These are phyloP conservation scores for Thraustochytrium sp. DNA, from an alignment of 352 stramenopile genomes.

Conservation along the genomic window DNA sequence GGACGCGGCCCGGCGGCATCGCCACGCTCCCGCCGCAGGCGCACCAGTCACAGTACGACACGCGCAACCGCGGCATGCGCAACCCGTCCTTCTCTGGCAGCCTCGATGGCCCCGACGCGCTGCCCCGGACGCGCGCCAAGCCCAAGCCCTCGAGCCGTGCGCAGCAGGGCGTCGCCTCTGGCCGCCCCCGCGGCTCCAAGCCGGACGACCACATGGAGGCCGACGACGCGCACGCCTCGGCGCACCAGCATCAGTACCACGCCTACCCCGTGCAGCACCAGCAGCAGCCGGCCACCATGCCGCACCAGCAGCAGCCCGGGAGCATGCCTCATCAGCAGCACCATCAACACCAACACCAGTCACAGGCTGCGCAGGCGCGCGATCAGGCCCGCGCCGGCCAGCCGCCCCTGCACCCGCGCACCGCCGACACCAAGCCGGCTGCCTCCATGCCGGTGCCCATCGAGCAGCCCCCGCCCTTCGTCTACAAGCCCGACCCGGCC, in stretches of 20 bases:
- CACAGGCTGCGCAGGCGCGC: not conserved
- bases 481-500: constrained; percentile 6
- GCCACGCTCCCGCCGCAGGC: not conserved
- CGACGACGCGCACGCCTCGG: not conserved
- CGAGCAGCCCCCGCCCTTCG: not conserved
- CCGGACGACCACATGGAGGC: not conserved
- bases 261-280: not conserved
- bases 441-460: not conserved
- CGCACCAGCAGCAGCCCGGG: not conserved
- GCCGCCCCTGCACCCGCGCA: not conserved
- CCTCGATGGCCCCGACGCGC: too few relatives aligned
- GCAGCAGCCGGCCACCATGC: too few relatives aligned
- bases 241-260: not conserved
- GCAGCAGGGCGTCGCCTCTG: too few relatives aligned
- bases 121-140: not conserved
- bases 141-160: not conserved
- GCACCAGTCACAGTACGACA: constrained; percentile 1
- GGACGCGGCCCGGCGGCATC: not conserved
- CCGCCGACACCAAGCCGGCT: not conserved
- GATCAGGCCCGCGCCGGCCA: not conserved
- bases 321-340: too few relatives aligned
- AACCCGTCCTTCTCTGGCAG: too few relatives aligned
- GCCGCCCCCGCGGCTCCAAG: not conserved
- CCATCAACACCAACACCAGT: not conserved
- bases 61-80: not conserved